Conservation (phyloP, 75 land plant species). For the Cupressus sempervirens region DNA sequence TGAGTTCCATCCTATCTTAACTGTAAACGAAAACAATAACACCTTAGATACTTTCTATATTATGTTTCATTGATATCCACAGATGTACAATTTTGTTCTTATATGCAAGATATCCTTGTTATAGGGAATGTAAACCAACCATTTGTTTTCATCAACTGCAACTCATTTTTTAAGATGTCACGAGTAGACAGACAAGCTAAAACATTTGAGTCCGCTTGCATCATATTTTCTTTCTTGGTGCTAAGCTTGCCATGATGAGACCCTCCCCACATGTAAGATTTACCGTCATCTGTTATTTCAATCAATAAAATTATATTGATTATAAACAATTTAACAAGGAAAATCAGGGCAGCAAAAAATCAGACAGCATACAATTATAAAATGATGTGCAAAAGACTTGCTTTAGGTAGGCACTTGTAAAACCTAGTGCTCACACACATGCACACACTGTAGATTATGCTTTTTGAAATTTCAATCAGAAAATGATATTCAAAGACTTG, state of each 20-base stretch:
- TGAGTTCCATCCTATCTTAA: neutral
- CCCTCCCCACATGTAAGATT: slow-evolving; percentile 69
- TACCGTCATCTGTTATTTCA: slow-evolving; percentile 44
- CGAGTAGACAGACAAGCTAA: neutral
- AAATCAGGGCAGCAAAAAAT: slow-evolving; percentile 1
- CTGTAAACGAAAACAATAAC: neutral
- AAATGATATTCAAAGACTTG: neutral
- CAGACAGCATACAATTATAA: neutral
- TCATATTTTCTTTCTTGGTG: slow-evolving; percentile 10
- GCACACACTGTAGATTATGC: neutral
- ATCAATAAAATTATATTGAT: neutral
- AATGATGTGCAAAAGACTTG: neutral
- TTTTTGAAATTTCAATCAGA: neutral
- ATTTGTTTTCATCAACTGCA: neutral
- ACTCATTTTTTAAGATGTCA: slow-evolving; percentile 1
- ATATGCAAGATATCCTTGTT: slow-evolving; percentile 5
- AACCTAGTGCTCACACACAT: neutral
- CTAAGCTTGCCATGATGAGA: slow-evolving; percentile 47
- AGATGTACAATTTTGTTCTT: neutral
- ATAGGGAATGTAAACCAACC: neutral
- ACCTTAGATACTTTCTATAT: neutral
- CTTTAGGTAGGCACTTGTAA: neutral
- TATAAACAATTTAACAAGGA: neutral
- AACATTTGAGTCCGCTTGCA: neutral
- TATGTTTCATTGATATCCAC: neutral